Percentiles rank a stretch among this genome's conserved stretches.
Evolutionary conservation across 768 basidiomycete genomes (phyloP).

Genomic region (Plicaturopsis crispa): DNA sequence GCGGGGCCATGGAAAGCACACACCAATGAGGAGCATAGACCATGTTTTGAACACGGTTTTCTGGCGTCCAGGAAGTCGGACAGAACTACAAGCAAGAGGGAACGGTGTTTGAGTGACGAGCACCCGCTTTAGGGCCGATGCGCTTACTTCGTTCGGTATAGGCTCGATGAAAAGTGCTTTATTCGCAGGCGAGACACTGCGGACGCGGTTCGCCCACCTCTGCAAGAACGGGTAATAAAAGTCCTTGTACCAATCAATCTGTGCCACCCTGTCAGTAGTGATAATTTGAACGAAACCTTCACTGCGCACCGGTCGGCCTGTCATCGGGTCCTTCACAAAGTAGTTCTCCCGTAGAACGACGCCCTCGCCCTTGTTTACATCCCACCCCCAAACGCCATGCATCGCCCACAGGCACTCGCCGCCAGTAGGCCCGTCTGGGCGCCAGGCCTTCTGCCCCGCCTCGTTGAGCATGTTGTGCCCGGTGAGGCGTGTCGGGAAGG

Average conservation of each 20-base stretch:
- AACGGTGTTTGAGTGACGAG: background rate
- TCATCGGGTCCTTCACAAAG: constrained; percentile 64
- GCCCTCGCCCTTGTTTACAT: constrained; percentile 51
- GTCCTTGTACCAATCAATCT: constrained; percentile 86
- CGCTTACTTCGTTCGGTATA: constrained; percentile 84
- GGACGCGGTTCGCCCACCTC: constrained; percentile 59
- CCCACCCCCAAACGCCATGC: constrained; percentile 94
- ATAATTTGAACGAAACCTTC: constrained; percentile 2
- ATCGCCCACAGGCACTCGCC: constrained; percentile 81
- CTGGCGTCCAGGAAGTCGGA: constrained; percentile 66
- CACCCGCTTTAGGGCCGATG: background rate
- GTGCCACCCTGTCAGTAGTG: too few species aligned
- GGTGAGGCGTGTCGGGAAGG: constrained; percentile 71
- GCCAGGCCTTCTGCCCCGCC: constrained; percentile 58
- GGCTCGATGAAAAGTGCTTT: constrained; percentile 75
- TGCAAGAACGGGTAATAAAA: constrained; percentile 75
- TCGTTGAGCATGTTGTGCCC: constrained; percentile 54
- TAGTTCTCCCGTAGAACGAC: constrained; percentile 82
- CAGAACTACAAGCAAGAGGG: constrained; percentile 71
- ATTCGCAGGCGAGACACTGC: constrained; percentile 34
- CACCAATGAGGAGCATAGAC: constrained; percentile 74
- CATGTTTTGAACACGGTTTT: constrained; percentile 53
- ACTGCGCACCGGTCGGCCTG: constrained; percentile 53
- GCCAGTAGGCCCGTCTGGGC: constrained; percentile 60
- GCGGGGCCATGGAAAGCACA: constrained; percentile 24